Conservation (phyloP, 176 grass and related monocot genomes). For the Neostapfia colusana region DNA sequence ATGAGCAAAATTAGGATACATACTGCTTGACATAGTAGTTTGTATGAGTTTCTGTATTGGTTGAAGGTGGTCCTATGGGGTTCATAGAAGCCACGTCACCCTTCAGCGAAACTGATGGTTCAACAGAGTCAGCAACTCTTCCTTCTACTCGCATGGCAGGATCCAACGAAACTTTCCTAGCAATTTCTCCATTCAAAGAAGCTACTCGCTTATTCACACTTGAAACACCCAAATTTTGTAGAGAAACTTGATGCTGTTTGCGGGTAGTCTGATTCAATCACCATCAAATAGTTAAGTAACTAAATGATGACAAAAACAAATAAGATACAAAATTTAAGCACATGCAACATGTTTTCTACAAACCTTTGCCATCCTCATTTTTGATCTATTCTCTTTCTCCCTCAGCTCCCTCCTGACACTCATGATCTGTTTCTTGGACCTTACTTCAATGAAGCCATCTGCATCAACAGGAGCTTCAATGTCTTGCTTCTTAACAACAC, state of each 20-base stretch:
- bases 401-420: slow-evolving; percentile 90
- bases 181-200: slow-evolving; percentile 36
- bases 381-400: slow-evolving; percentile 96
- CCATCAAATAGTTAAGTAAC: slow-evolving; percentile 29
- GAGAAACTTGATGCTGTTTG: slow-evolving; percentile 55
- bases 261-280: slow-evolving; percentile 54
- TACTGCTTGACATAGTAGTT: slow-evolving; percentile 59
- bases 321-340: slow-evolving; percentile 29
- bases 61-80: slow-evolving; percentile 59
- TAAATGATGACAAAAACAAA: slow-evolving; percentile 10
- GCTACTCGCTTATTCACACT: slow-evolving; percentile 50
- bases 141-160: slow-evolving; percentile 36
- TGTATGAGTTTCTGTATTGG: slow-evolving; percentile 55
- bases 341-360: slow-evolving; percentile 29
- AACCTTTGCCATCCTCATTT: slow-evolving; percentile 79
- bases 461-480: slow-evolving; percentile 89
- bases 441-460: slow-evolving; percentile 99
- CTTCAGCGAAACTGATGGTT: slow-evolving; percentile 50
- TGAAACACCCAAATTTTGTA: slow-evolving; percentile 43
- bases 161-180: slow-evolving; percentile 43
- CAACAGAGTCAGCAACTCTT: slow-evolving; percentile 43
- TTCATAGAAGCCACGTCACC: slow-evolving; percentile 48
- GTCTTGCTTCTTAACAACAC: slow-evolving; percentile 79
- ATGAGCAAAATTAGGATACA: slow-evolving; percentile 36
- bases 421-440: slow-evolving; percentile 92